These are phyloP conservation scores for Abrus precatorius DNA, from an alignment of 306 rosid genomes.

Conservation along the genomic window DNA sequence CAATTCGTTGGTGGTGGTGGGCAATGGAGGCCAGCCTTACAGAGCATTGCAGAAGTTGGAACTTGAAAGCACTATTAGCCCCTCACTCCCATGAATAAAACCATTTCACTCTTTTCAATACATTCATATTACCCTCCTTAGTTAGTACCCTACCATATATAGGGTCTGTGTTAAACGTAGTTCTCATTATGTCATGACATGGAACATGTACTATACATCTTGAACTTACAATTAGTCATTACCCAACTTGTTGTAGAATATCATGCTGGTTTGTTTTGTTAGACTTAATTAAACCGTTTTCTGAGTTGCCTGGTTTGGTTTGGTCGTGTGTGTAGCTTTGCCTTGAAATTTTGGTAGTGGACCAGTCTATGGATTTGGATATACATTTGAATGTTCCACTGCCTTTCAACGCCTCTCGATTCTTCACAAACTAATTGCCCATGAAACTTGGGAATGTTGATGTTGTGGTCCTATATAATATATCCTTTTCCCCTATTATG, in stretches of 20 bases:
- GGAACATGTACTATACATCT: background rate
- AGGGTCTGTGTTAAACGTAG: conserved; percentile 43
- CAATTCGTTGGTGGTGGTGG: conserved; percentile 65
- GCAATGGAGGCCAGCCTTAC: conserved; percentile 97
- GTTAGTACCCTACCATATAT: conserved; percentile 2
- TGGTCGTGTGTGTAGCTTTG: background rate
- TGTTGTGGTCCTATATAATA: background rate
- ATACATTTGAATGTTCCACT: background rate
- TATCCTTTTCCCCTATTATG: background rate
- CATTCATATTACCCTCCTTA: conserved; percentile 21
- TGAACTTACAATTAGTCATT: conserved; percentile 20
- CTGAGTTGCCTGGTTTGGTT: background rate
- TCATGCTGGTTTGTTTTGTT: conserved; percentile 12
- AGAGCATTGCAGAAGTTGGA: conserved; percentile 91
- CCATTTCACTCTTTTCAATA: conserved; percentile 43
- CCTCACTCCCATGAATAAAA: conserved; percentile 41
- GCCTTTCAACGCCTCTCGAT: background rate
- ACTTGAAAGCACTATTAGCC: conserved; percentile 55
- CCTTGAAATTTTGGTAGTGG: background rate
- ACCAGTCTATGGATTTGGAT: background rate
- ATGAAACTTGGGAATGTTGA: background rate
- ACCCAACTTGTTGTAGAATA: conserved; percentile 28
- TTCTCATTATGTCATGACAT: conserved; percentile 16
- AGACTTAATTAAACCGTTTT: background rate
- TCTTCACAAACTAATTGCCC: background rate